Evolutionary conservation across 2,329 filamentous ascomycete species (phyloP).

Genomic region (Sordariomycetes sp.): DNA sequence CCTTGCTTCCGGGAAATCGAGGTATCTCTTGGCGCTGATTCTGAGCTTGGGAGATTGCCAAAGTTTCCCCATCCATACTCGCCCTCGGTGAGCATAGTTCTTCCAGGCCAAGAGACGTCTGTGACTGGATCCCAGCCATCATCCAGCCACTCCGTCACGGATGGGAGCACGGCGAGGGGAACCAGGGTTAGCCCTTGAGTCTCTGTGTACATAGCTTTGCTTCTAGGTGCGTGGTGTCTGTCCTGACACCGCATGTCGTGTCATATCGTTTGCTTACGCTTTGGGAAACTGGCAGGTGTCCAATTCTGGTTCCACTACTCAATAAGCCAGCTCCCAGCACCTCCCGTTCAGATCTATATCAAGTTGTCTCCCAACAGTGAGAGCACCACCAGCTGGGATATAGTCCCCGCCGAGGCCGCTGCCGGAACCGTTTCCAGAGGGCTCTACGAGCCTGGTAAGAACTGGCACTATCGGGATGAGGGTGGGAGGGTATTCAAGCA

Average conservation of each 20-base stretch:
- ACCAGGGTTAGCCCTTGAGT: slow-evolving; percentile 22
- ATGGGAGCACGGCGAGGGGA: slow-evolving; percentile 12
- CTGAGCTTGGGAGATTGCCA: slow-evolving; percentile 23
- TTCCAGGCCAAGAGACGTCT: slow-evolving; percentile 5
- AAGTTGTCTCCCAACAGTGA: slow-evolving; percentile 41
- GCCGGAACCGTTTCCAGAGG: slow-evolving; percentile 28
- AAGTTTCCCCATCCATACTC: slow-evolving; percentile 43
- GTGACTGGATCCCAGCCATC: not conserved
- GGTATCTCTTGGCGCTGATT: slow-evolving; percentile 25
- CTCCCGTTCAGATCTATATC: slow-evolving; percentile 33
- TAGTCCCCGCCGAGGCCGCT: slow-evolving; percentile 20
- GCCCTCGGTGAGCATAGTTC: slow-evolving; percentile 24
- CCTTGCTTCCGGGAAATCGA: slow-evolving; percentile 35
- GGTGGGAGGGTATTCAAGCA: slow-evolving; percentile 11
- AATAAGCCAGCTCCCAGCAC: slow-evolving; percentile 19
- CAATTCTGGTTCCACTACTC: slow-evolving; percentile 37
- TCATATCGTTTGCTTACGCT: not conserved
- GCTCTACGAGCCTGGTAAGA: slow-evolving; percentile 32
- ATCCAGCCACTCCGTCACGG: not conserved
- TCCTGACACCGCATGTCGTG: not conserved
- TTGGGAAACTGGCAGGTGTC: slow-evolving; percentile 25
- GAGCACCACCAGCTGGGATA: slow-evolving; percentile 37
- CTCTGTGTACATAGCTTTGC: slow-evolving; percentile 43
- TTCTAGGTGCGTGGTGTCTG: slow-evolving; percentile 25
- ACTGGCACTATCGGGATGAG: slow-evolving; percentile 24